A percentile compares a stretch with the other conserved stretches of the same genome.
Conservation (phyloP, 352 stramenopile genomes). For the Stramenopiles sp. region DNA sequence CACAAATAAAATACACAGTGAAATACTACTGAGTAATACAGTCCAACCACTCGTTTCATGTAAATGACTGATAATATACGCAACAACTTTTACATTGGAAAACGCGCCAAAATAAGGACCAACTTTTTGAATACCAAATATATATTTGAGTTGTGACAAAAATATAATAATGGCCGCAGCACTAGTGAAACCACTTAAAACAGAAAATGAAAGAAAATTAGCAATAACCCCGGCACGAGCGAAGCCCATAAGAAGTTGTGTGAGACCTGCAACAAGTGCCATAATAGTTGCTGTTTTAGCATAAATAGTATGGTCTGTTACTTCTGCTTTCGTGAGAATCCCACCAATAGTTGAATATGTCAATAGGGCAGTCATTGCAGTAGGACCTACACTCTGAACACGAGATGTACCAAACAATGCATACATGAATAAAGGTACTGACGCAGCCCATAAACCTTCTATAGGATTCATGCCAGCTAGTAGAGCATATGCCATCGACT, state of each 20-base stretch:
- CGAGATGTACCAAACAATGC: constrained; percentile 16
- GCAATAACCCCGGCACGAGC: constrained; percentile 15
- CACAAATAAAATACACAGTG: constrained; percentile 5
- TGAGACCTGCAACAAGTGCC: constrained; percentile 13
- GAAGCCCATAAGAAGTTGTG: constrained; percentile 15
- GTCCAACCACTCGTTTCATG: background rate
- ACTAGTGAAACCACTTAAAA: constrained; percentile 17
- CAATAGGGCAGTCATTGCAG: constrained; percentile 14
- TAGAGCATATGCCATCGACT: constrained; percentile 18
- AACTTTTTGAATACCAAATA: constrained; percentile 13
- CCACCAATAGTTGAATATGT: constrained; percentile 11
- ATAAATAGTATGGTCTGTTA: constrained; percentile 7
- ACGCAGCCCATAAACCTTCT: constrained; percentile 17
- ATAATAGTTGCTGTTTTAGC: constrained; percentile 9
- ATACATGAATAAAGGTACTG: constrained; percentile 17
- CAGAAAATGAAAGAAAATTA: constrained; percentile 17
- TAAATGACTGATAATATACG: background rate
- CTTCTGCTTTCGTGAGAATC: constrained; percentile 13
- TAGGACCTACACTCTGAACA: constrained; percentile 14
- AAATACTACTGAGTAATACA: constrained; percentile 3
- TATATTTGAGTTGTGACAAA: constrained; percentile 16
- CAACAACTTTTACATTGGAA: background rate
- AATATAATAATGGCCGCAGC: constrained; percentile 18
- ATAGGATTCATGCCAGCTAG: constrained; percentile 15
- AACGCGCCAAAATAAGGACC: background rate